A percentile compares a stretch with the other conserved stretches of the same genome.
phyloP scores from a whole-genome alignment of 805 yeast genomes.

The Zygosaccharomyces bailii region DNA sequence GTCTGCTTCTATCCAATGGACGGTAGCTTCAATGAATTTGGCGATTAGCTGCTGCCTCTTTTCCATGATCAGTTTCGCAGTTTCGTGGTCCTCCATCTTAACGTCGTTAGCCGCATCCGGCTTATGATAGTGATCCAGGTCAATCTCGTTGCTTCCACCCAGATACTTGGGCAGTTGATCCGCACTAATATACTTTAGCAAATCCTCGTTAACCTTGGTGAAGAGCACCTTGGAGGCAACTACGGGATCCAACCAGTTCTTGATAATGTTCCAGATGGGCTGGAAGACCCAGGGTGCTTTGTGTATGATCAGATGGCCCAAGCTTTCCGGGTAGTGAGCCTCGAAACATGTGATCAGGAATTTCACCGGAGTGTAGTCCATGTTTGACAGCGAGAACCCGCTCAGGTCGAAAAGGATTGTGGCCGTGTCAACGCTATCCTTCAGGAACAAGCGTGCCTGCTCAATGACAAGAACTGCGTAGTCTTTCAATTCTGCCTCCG shows the following conservation, averaged over 20 bases:
- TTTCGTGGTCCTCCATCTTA: slow-evolving; percentile 42
- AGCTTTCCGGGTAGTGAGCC: slow-evolving; percentile 93
- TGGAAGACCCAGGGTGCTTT: slow-evolving; percentile 97
- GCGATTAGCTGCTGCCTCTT: slow-evolving; percentile 56
- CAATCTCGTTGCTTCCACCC: slow-evolving; percentile 67
- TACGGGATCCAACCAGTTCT: slow-evolving; percentile 94
- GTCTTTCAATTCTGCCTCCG: slow-evolving; percentile 66
- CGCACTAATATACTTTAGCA: slow-evolving; percentile 56
- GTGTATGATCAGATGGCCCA: slow-evolving; percentile 80
- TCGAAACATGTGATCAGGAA: slow-evolving; percentile 86
- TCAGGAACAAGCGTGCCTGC: slow-evolving; percentile 68
- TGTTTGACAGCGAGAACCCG: slow-evolving; percentile 83
- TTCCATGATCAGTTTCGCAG: slow-evolving; percentile 42
- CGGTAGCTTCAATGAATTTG: slow-evolving; percentile 60
- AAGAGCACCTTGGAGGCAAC: slow-evolving; percentile 89
- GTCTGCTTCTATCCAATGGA: slow-evolving; percentile 71
- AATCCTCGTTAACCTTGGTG: slow-evolving; percentile 66
- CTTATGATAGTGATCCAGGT: slow-evolving; percentile 51
- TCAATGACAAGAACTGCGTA: slow-evolving; percentile 79
- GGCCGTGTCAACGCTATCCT: slow-evolving; percentile 74
- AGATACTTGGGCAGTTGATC: slow-evolving; percentile 62
- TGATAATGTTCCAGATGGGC: slow-evolving; percentile 90
- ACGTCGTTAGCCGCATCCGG: slow-evolving; percentile 63
- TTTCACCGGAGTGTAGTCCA: slow-evolving; percentile 90
- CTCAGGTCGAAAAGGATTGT: slow-evolving; percentile 82